Percentiles rank a stretch among this genome's conserved stretches.
These are phyloP conservation scores for Elaeis guineensis DNA, from an alignment of 176 grass and related monocot genomes.

Conservation along the genomic window DNA sequence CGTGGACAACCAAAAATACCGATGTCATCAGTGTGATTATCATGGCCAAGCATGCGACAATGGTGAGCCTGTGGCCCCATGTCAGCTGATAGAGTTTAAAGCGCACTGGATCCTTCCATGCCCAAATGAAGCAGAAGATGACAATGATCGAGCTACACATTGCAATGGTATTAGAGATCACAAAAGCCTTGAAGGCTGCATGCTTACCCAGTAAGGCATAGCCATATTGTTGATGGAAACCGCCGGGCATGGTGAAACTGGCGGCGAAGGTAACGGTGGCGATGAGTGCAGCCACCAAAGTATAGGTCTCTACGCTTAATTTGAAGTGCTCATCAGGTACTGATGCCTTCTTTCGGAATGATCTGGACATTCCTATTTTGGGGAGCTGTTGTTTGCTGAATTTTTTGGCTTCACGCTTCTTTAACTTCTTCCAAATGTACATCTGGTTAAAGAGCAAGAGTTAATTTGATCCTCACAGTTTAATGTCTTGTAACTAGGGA, in stretches of 20 bases:
- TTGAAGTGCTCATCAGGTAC: conserved; percentile 24
- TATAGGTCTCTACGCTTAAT: conserved; percentile 25
- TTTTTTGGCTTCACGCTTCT: conserved; percentile 27
- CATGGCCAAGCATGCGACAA: conserved; percentile 24
- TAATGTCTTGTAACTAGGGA: too few relatives aligned
- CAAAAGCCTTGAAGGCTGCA: conserved; percentile 26
- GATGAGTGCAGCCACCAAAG: conserved; percentile 31
- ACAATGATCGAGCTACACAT: conserved; percentile 30
- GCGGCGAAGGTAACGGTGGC: conserved; percentile 40
- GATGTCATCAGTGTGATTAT: conserved; percentile 3
- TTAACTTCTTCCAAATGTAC: conserved; percentile 32
- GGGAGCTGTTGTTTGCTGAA: conserved; percentile 24
- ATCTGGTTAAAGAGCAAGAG: conserved; percentile 10
- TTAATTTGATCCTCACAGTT: too few relatives aligned
- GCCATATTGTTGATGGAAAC: conserved; percentile 15
- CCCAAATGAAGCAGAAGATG: conserved; percentile 34
- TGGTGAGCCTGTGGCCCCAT: conserved; percentile 26
- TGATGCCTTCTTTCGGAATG: conserved; percentile 8
- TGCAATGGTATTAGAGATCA: conserved; percentile 35
- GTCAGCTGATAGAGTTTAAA: conserved; percentile 25
- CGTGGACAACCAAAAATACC: background rate
- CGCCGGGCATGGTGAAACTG: conserved; percentile 41
- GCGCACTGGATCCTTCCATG: conserved; percentile 21
- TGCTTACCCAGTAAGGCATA: conserved; percentile 17
- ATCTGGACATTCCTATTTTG: background rate